Conservation (phyloP, 331 rosid genomes). For the Quercus tomentella region DNA sequence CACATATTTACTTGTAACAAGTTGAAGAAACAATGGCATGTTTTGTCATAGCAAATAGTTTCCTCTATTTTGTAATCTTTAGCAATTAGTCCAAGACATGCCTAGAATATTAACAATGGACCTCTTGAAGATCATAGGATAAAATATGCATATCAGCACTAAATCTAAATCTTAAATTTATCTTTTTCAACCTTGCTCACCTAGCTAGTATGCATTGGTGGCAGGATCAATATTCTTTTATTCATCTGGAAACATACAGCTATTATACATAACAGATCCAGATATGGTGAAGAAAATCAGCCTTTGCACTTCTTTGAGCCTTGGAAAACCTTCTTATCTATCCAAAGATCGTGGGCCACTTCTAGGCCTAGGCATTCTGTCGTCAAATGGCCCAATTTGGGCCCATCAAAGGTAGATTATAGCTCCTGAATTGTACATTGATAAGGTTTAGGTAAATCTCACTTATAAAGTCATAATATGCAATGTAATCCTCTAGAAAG, state of each 20-base stretch:
- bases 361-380: slow-evolving; percentile 57
- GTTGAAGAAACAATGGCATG: too few species aligned
- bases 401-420: slow-evolving; percentile 71
- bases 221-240: slow-evolving; percentile 50
- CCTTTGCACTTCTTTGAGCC: slow-evolving; percentile 33
- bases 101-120: too few species aligned
- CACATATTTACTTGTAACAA: too few species aligned
- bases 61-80: not conserved
- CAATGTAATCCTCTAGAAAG: too few species aligned
- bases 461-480: too few species aligned
- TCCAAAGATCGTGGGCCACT: slow-evolving; percentile 54
- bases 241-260: slow-evolving; percentile 50
- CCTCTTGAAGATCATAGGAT: too few species aligned
- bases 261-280: slow-evolving; percentile 36
- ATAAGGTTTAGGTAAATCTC: slow-evolving; percentile 64
- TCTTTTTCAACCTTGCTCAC: not conserved
- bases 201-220: not conserved
- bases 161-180: not conserved
- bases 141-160: too few species aligned
- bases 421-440: slow-evolving; percentile 60
- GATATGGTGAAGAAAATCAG: slow-evolving; percentile 57
- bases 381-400: slow-evolving; percentile 68
- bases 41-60: not conserved
- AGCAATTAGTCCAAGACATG: too few species aligned
- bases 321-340: slow-evolving; percentile 65